Conservation (phyloP, 179 eudicot species). For the Heliamphora pulchella region DNA sequence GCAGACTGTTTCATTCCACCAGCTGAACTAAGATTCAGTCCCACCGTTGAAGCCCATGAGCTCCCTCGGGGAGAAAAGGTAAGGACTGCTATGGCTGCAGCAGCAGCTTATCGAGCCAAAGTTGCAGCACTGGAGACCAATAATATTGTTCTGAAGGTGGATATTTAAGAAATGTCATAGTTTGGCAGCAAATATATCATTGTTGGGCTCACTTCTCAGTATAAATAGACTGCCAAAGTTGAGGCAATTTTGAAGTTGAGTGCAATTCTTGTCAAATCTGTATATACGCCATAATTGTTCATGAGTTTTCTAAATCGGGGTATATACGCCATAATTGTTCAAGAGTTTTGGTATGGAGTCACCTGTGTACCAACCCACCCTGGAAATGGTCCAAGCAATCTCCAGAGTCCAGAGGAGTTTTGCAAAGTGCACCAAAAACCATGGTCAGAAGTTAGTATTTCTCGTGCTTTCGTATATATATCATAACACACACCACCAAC, state of each 20-base stretch:
- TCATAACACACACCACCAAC: too few species aligned
- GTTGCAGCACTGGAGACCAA: conserved; percentile 51
- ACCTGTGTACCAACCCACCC: not conserved
- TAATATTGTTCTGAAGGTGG: conserved; percentile 30
- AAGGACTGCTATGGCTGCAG: conserved; percentile 30
- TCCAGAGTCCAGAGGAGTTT: too few species aligned
- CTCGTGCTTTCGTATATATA: too few species aligned
- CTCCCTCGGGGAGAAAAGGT: conserved; percentile 52
- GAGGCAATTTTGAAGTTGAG: conserved; percentile 17
- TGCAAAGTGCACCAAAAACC: too few species aligned
- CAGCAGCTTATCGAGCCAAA: conserved; percentile 55
- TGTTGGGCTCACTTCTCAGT: not conserved
- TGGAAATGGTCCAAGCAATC: too few species aligned
- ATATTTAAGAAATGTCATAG: conserved; percentile 15
- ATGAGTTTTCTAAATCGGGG: not conserved
- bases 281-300: conserved; percentile 18
- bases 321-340: not conserved
- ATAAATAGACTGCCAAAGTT: conserved; percentile 6
- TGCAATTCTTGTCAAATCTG: conserved; percentile 18
- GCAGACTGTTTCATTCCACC: conserved; percentile 94
- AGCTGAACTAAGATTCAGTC: conserved; percentile 54
- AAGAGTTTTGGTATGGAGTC: conserved; percentile 10
- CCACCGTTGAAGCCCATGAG: conserved; percentile 51
- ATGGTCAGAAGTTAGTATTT: too few species aligned
- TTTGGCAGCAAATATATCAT: conserved; percentile 4